Conservation (phyloP, 192 early-diverging fungal genomes). For the Coemansia guatemalensis region DNA sequence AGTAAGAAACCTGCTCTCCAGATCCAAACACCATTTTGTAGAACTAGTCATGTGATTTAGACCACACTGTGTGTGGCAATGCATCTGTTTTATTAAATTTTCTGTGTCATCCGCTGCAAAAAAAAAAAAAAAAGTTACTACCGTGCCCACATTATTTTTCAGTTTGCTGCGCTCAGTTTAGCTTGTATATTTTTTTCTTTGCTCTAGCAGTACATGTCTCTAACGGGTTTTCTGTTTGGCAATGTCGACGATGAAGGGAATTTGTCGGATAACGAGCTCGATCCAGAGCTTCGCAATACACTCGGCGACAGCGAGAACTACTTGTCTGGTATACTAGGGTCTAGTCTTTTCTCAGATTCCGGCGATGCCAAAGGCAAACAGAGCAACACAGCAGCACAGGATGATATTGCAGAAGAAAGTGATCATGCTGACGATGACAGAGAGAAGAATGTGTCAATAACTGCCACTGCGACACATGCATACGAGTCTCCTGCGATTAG, state of each 20-base stretch:
- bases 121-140: too few species aligned
- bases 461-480: not conserved
- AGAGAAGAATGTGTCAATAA: not conserved
- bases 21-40: too few species aligned
- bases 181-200: not conserved
- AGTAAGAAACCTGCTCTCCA: too few species aligned
- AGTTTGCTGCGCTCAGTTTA: not conserved
- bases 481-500: constrained; percentile 42
- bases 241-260: constrained; percentile 87
- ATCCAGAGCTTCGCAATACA: constrained; percentile 53
- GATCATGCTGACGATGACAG: constrained; percentile 26
- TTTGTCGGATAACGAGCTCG: constrained; percentile 64
- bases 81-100: too few species aligned
- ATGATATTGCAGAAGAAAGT: constrained; percentile 43
- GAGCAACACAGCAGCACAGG: not conserved
- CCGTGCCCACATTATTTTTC: too few species aligned
- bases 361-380: constrained; percentile 2
- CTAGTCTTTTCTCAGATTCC: constrained; percentile 29
- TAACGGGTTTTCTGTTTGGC: constrained; percentile 79
- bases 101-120: too few species aligned
- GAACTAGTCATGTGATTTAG: too few species aligned
- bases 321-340: constrained; percentile 34
- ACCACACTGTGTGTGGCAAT: too few species aligned
- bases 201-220: constrained; percentile 54
- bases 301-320: constrained; percentile 36